Evolutionary conservation across 1,139 yeast species (phyloP).

Genomic region (Pichia sp.): DNA sequence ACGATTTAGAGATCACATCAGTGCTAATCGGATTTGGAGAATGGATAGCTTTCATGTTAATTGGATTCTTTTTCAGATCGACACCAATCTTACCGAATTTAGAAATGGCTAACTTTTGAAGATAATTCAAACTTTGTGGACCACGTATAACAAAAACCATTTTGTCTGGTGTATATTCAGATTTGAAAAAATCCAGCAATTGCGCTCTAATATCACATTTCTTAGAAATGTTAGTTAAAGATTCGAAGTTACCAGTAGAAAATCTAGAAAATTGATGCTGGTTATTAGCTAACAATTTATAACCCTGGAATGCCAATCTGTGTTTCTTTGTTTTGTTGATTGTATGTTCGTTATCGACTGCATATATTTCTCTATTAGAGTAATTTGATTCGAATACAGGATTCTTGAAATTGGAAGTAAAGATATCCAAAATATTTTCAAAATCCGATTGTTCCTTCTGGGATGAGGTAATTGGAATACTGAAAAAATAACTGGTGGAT

Average conservation of each 20-base stretch:
- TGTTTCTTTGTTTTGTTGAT: conserved; percentile 42
- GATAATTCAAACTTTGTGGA: conserved; percentile 56
- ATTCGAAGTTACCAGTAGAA: conserved; percentile 44
- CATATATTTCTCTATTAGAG: conserved; percentile 50
- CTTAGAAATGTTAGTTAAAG: conserved; percentile 30
- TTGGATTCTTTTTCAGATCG: not conserved
- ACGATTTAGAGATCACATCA: conserved; percentile 15
- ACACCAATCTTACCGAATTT: conserved; percentile 35
- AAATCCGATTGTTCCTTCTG: conserved; percentile 34
- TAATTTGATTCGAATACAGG: conserved; percentile 48
- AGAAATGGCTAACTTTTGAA: conserved; percentile 48
- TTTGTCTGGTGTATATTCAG: conserved; percentile 38
- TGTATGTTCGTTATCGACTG: conserved; percentile 64
- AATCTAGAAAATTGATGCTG: conserved; percentile 45
- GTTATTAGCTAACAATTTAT: conserved; percentile 46
- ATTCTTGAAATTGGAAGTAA: conserved; percentile 47
- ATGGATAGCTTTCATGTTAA: not conserved
- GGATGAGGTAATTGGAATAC: conserved; percentile 42
- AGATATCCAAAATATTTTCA: conserved; percentile 44
- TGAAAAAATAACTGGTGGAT: conserved; percentile 59
- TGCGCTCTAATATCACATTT: conserved; percentile 29
- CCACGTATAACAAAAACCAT: conserved; percentile 61
- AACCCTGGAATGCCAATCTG: conserved; percentile 57
- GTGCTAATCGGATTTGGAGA: not conserved
- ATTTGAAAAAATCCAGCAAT: conserved; percentile 34